A percentile compares a stretch with the other conserved stretches of the same genome.
These are phyloP conservation scores for Lotmaria passim DNA, from an alignment of 208 protist species.

Conservation along the genomic window DNA sequence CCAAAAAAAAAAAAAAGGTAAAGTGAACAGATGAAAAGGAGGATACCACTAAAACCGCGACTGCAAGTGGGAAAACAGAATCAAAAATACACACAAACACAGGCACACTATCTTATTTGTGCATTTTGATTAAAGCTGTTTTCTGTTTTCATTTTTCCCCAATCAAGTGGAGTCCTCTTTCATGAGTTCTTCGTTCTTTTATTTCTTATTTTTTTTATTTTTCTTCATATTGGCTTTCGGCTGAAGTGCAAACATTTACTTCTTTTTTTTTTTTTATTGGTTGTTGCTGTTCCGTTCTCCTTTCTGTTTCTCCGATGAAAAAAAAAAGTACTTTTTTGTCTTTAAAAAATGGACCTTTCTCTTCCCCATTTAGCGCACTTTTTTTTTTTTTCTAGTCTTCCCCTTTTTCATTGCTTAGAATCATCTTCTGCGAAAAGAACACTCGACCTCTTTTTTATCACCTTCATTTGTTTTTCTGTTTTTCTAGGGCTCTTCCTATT, in stretches of 20 bases:
- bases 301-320: too few species aligned
- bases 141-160: too few species aligned
- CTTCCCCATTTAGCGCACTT: conserved; percentile 11
- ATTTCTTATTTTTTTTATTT: neutral
- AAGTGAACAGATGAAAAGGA: neutral
- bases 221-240: too few species aligned
- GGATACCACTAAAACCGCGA: too few species aligned
- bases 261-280: conserved; percentile 7
- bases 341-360: too few species aligned
- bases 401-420: conserved; percentile 17
- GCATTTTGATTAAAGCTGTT: too few species aligned
- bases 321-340: too few species aligned
- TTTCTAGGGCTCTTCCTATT: neutral
- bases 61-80: too few species aligned
- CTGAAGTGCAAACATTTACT: too few species aligned
- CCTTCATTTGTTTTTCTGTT: neutral
- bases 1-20: neutral
- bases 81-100: too few species aligned
- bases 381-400: conserved; percentile 24
- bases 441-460: neutral
- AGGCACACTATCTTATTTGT: too few species aligned
- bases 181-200: neutral
- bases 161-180: too few species aligned
- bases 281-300: neutral
- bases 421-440: conserved; percentile 4